Percentiles rank a stretch among this genome's conserved stretches.
phyloP scores from a whole-genome alignment of 495 filamentous ascomycete genomes.

The Polyplosphaeria fusca region DNA sequence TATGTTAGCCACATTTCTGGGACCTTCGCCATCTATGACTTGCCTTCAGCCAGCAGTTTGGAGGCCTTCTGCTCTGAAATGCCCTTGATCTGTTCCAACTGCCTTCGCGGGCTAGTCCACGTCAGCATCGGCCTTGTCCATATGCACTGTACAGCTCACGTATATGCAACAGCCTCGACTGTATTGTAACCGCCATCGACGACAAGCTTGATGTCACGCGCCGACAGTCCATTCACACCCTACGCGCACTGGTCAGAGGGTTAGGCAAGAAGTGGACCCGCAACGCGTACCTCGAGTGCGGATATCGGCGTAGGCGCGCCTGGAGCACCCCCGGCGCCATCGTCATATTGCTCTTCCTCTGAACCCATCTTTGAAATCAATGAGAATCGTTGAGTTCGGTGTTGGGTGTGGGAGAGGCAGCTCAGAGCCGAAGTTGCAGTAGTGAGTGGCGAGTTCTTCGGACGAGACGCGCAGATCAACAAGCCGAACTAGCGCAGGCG shows the following conservation, averaged over 20 bases:
- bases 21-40: too few relatives aligned
- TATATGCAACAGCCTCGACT: slow-evolving; percentile 92
- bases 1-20: too few relatives aligned
- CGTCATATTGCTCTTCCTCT: slow-evolving; percentile 61
- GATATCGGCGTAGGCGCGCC: slow-evolving; percentile 90
- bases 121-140: neutral
- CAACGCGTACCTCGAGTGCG: slow-evolving; percentile 70
- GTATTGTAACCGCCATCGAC: slow-evolving; percentile 92
- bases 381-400: too few relatives aligned
- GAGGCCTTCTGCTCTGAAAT: slow-evolving; percentile 94
- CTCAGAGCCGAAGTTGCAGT: too few relatives aligned
- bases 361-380: slow-evolving; percentile 57
- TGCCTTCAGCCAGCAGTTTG: slow-evolving; percentile 90
- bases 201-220: slow-evolving; percentile 87
- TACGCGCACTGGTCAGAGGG: slow-evolving; percentile 37
- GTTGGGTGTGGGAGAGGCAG: too few relatives aligned
- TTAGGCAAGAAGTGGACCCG: neutral
- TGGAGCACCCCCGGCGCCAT: slow-evolving; percentile 67
- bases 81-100: slow-evolving; percentile 91
- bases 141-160: slow-evolving; percentile 51
- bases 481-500: too few relatives aligned
- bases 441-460: too few relatives aligned
- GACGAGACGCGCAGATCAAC: too few relatives aligned
- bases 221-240: slow-evolving; percentile 82
- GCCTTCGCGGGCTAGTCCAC: slow-evolving; percentile 64